Evolutionary conservation across 192 early-diverging fungal species (phyloP).

Genomic region (Podila minutissima): DNA sequence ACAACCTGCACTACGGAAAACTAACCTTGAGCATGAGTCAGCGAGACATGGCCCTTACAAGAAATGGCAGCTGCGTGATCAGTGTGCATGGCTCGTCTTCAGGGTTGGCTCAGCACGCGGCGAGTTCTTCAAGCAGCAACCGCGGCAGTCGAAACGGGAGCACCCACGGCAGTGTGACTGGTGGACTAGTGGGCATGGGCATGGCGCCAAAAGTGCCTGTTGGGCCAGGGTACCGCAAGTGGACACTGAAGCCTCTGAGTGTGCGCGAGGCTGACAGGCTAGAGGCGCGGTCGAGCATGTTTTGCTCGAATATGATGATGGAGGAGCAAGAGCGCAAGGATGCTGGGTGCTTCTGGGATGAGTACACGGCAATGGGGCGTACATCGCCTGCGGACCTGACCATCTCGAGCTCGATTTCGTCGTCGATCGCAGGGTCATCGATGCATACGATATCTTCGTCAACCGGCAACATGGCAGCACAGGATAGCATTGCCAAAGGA

Average conservation of each 20-base stretch:
- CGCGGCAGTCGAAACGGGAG: background rate
- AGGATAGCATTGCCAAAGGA: background rate
- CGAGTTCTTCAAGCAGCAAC: background rate
- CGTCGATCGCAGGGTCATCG: constrained; percentile 15
- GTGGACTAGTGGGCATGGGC: constrained; percentile 6
- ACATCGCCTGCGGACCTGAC: constrained; percentile 27
- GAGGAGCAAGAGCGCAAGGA: constrained; percentile 39
- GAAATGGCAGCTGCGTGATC: background rate
- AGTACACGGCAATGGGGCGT: constrained; percentile 18
- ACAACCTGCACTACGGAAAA: constrained; percentile 32
- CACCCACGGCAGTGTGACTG: background rate
- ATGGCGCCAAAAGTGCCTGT: constrained; percentile 22
- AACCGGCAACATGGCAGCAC: background rate
- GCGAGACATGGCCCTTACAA: constrained; percentile 5
- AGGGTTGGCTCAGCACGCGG: background rate
- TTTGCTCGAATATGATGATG: constrained; percentile 41
- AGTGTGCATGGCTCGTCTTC: background rate
- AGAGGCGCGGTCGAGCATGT: constrained; percentile 35
- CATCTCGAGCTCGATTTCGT: constrained; percentile 6
- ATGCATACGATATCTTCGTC: constrained; percentile 27
- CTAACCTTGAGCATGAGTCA: constrained; percentile 39
- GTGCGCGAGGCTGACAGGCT: constrained; percentile 43
- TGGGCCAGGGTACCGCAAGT: constrained; percentile 44
- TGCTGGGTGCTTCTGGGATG: constrained; percentile 36
- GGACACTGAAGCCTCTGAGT: constrained; percentile 44